A percentile compares a stretch with the other conserved stretches of the same genome.
Conservation (phyloP, 352 stramenopile species). For the Aphanomyces cochlioides region DNA sequence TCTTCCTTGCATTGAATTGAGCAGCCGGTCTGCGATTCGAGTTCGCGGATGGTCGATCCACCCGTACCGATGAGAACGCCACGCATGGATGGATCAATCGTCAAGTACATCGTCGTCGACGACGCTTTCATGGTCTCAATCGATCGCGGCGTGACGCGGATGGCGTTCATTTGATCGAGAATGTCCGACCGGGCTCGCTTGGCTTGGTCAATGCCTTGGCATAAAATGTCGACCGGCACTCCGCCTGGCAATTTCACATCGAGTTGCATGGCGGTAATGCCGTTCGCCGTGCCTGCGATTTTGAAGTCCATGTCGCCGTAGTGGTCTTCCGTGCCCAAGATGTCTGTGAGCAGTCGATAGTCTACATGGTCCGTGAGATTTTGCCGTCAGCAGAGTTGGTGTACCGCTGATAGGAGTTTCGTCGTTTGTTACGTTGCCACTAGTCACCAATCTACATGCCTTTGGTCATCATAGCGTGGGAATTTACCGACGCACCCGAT, state of each 20-base stretch:
- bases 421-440: constrained; percentile 61
- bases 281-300: constrained; percentile 83
- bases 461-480: constrained; percentile 32
- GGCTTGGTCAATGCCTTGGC: constrained; percentile 80
- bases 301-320: constrained; percentile 99
- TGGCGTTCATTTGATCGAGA: constrained; percentile 76
- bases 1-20: constrained; percentile 76
- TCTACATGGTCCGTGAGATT: constrained; percentile 29
- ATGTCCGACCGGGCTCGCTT: constrained; percentile 76
- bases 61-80: constrained; percentile 70
- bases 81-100: constrained; percentile 32
- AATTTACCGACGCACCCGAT: constrained; percentile 62
- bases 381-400: background rate
- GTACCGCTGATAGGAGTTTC: constrained; percentile 50
- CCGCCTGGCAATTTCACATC: constrained; percentile 92
- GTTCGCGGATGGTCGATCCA: constrained; percentile 66
- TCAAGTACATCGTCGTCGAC: background rate
- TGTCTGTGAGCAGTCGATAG: constrained; percentile 94
- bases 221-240: constrained; percentile 79
- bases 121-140: constrained; percentile 38
- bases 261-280: constrained; percentile 95
- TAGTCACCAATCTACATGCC: constrained; percentile 52
- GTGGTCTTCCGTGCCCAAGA: constrained; percentile 96
- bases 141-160: constrained; percentile 55
- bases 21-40: constrained; percentile 61